Evolutionary conservation across 2,329 filamentous ascomycete species (phyloP).

Genomic region (Trichophyton verrucosum): DNA sequence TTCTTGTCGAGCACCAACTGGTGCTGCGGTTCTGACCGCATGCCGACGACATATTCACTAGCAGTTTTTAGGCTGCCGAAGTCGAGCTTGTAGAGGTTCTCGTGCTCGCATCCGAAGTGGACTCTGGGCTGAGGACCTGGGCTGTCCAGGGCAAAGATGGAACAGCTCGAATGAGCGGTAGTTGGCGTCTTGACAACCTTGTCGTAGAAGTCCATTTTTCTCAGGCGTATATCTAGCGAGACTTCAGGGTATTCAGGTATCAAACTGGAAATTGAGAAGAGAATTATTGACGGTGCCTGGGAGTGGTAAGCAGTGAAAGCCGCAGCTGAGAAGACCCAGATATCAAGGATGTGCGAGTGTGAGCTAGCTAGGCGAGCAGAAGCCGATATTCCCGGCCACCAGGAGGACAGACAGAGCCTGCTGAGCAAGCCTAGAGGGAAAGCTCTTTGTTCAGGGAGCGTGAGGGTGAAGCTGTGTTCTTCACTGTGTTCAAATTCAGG

Average conservation of each 20-base stretch:
- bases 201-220: neutral
- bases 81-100: neutral
- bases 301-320: neutral
- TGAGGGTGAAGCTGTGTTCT: neutral
- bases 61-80: neutral
- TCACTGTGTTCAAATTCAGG: neutral
- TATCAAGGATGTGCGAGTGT: neutral
- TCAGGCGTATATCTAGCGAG: neutral
- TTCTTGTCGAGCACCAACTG: neutral
- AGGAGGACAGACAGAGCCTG: neutral
- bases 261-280: neutral
- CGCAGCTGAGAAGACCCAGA: neutral
- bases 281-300: too few relatives aligned
- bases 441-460: neutral
- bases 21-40: neutral
- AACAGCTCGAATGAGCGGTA: conserved; percentile 10
- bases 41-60: neutral
- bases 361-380: neutral
- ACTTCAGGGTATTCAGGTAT: neutral
- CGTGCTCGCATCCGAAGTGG: neutral
- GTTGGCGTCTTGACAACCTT: neutral
- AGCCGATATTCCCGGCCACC: neutral
- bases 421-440: neutral
- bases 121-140: neutral
- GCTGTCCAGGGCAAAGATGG: conserved; percentile 5